These are phyloP conservation scores for Pleurotus eryngii DNA, from an alignment of 768 basidiomycete genomes.

Conservation along the genomic window DNA sequence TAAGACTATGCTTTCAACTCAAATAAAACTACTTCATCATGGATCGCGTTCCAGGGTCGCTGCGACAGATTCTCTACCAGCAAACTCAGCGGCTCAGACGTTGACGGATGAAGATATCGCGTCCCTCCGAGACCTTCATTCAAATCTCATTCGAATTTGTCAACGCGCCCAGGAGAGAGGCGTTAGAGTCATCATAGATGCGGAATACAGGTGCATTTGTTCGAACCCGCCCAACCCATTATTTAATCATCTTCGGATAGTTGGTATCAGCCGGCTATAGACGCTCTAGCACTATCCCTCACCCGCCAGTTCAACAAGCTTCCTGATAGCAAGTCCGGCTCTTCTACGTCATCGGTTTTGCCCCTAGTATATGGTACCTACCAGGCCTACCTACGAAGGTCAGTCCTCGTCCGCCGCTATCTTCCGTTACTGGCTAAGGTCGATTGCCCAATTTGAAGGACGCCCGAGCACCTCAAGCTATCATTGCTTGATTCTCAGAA, in stretches of 20 bases:
- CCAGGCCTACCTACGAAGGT: slow-evolving; percentile 86
- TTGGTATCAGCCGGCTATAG: slow-evolving; percentile 61
- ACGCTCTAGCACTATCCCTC: slow-evolving; percentile 71
- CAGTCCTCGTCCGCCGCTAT: slow-evolving; percentile 8
- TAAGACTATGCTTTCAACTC: background rate
- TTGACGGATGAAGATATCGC: slow-evolving; percentile 56
- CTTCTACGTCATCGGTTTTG: slow-evolving; percentile 31
- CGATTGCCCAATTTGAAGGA: slow-evolving; percentile 35
- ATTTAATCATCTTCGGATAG: background rate
- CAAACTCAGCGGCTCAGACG: background rate
- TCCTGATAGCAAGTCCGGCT: slow-evolving; percentile 11
- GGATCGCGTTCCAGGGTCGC: too few relatives aligned
- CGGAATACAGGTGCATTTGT: slow-evolving; percentile 65
- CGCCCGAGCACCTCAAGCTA: slow-evolving; percentile 62
- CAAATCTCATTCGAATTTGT: slow-evolving; percentile 65
- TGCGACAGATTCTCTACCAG: background rate
- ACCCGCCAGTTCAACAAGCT: slow-evolving; percentile 76
- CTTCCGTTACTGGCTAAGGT: background rate
- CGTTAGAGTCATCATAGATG: slow-evolving; percentile 77
- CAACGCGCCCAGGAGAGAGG: slow-evolving; percentile 54
- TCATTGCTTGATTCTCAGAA: slow-evolving; percentile 62
- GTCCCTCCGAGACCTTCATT: slow-evolving; percentile 57
- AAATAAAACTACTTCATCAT: background rate
- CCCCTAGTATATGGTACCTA: slow-evolving; percentile 84
- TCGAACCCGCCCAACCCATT: background rate